Evolutionary conservation across 2,329 filamentous ascomycete species (phyloP), one percentile per base, ranked within the genome.

Genomic region (Triangularia setosa): DNA sequence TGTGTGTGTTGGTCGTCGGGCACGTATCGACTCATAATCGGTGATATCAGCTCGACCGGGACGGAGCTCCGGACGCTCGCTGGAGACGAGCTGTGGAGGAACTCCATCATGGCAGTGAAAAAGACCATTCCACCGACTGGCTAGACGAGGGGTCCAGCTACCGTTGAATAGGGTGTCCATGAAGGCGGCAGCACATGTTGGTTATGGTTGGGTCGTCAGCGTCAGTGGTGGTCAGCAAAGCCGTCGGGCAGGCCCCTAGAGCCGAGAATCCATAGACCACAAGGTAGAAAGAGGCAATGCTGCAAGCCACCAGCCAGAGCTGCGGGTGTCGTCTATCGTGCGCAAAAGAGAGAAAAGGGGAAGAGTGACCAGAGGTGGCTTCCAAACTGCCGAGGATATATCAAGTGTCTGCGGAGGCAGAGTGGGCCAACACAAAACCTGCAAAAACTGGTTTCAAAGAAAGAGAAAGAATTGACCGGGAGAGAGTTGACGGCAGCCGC

Each of bases 111-210:
- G 27, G 30, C 21, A 35, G 33, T 16, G 56, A 35, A 24, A 40
- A 25, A 24, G 35, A 59, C 24, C 16, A 25, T 27, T 48, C 33
- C 33, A 21, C 57, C 57, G 2, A 48, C 33, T 48, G 35, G 57
- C 57, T 59, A 59, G 57, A 59, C 57, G 57, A 44, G 25, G 9
- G 57, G 57, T 59, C 57, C 57, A 59, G 57, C 57, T 59, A 59
- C 57, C 35, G 33, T 59, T 18, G 23, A 40, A 40, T 44, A 48
- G 23, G 57, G 52, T 59, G 30, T 59, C 57, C 57, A 59, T 59
- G 57, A 59, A 59, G 57, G 57, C 57, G 57, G 35, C 35, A 16
- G 30, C 33, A 48, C 57, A 59, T 59, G 18, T 40, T 25, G 57
- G 35, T 40, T 27, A 16, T 12, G 12, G 9, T 55, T 55, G 23